Evolutionary conservation across 495 filamentous ascomycete genomes (phyloP), one percentile per base, ranked within the genome.

Genomic region (Chaetomium cochliodes): DNA sequence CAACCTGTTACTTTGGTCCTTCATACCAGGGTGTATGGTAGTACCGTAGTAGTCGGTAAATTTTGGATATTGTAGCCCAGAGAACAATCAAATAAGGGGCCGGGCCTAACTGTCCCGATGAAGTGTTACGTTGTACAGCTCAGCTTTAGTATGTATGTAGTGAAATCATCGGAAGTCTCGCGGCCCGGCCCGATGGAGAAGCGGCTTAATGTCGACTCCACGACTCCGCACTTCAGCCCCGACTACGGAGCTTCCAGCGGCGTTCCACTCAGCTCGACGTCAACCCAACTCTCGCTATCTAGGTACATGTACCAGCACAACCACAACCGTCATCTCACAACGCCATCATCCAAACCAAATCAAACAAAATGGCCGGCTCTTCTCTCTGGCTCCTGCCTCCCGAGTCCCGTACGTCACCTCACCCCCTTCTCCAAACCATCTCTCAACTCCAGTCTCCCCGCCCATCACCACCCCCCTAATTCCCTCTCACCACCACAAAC

Each of bases 341-440:
- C 20, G 20, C 13, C 13, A 47, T 20, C 18, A 22, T 9, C 44
- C n/a, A 41, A 62, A 58, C 20, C 16, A n/a, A 54, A 30, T 28
- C 26, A 39, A 49, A 28, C 25, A 67, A 63, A 58, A 73, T 73
- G 71, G 63, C 71, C 6, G 69, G 67, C 59, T 70, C 70, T 25
- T 74, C 73, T 20, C 72, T 75, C 56, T 75, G 73, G 73, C 70
- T 75, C 30, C 52, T 72, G 46, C 73, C 73, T 13, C 72, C 72
- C 0, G 49, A 63, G 1, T n/a, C 66, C 8, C 65, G 51, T 53
- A n/a, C 23, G 51, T 53, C 51, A 26, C 4, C 26, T 1, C n/a
- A 26, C 1, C 23, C 50, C 13, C 2, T 13, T 16, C 23, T 13
- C 3, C 50, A 26, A 13, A 2, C 20, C 50, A 9, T n/a, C 13